Base-by-base conservation (phyloP, 1,284 basidiomycete species). In the Ganoderma boninense region DNA sequence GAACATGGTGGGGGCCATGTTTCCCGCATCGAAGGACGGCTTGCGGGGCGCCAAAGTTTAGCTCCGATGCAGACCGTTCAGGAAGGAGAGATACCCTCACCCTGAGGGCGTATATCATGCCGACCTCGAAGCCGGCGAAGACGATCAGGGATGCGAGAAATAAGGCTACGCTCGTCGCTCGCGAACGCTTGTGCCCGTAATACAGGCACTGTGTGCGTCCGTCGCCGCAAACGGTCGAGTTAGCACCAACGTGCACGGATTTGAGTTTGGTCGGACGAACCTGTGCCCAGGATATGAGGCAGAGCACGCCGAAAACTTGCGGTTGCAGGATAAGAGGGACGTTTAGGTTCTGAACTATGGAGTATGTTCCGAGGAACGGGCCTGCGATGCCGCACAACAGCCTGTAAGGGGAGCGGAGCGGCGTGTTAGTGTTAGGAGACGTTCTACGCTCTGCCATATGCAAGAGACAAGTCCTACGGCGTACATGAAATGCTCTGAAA, bases 301-400 rank as follows among this genome's bases (percentile, higher is more conserved):
- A 84, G 20, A 95, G 82, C 20, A 86, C 82, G 0, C 88, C 89
- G 75, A 95, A 94, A 0, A 92, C 77, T 75, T 95, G 94, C 2
- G 93, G 93, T 77, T 96, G 93, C 1, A 92, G 70, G 61, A 91
- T 89, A 49, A 95, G 85, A 0, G 94, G 93, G 26, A 95, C 88
- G 76, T 91, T 94, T 66, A 95, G 83, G 69, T 89, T 81, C 75
- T 92, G 89, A 0, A 90, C 83, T 57, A 95, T 85, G 23, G 84
- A 83, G 76, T 95, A 96, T 13, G 89, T 85, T 26, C 92, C 93
- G 26, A 95, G 83, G 74, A 92, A 91, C 16, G 88, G 79, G 0
- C 87, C 86, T 0, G 91, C 84, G 18, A 89, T 76, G 1, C 87
- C 89, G 93, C 94, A 95, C 13, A 91, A 78, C 10, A 92, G 80